Base-by-base conservation (phyloP, 1,284 basidiomycete species). In the Microbotryum lychnidis-dioicae region DNA sequence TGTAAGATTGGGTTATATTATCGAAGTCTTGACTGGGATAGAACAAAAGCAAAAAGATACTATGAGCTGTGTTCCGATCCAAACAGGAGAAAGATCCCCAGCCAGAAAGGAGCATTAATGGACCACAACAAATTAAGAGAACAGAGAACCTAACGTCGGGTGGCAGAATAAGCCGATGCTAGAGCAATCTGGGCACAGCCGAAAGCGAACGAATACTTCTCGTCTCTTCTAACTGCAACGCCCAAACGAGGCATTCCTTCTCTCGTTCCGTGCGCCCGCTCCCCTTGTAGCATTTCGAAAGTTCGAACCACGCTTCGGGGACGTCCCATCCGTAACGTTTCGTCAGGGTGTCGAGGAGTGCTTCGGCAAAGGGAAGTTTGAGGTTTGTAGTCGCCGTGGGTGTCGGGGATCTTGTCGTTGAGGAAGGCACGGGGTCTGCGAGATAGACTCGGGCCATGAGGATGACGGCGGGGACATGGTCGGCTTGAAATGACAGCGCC, bases 271-370 rank as follows among this genome's bases (percentile, higher is more conserved):
- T 37, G 3, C 71, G 81, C 54, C 86, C 80, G 0, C 83, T 86
- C 70, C 89, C 89, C 46, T 84, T 83, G 71, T 87, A 87, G 21
- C 88, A 87, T 72, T 84, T 86, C 6, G 84, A 87, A 8, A 96
- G 80, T 73, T 85, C 86, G 74, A 86, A 93, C 92, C 92, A 97
- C 29, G 88, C 91, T 74, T 96, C 91, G 0, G 90, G 83, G 3
- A 87, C 81, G 73, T 94, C 87, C 90, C 91, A 96, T 6, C 86
- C 92, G 8, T 67, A 60, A 1, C 66, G 74, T 60, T 77, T 76
- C 0, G 78, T 79, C 4, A 79, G 65, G 37, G 75, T 72, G 57
- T 77, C 76, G 50, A 81, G 71, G 29, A 72, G 60, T 3, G 72
- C 65, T 49, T 74, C 74, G 16, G 73, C 70, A 50, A 74, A 65